Evolutionary conservation across 192 early-diverging fungal species (phyloP), one percentile per base, ranked within the genome.

Genomic region (Coemansia erecta): DNA sequence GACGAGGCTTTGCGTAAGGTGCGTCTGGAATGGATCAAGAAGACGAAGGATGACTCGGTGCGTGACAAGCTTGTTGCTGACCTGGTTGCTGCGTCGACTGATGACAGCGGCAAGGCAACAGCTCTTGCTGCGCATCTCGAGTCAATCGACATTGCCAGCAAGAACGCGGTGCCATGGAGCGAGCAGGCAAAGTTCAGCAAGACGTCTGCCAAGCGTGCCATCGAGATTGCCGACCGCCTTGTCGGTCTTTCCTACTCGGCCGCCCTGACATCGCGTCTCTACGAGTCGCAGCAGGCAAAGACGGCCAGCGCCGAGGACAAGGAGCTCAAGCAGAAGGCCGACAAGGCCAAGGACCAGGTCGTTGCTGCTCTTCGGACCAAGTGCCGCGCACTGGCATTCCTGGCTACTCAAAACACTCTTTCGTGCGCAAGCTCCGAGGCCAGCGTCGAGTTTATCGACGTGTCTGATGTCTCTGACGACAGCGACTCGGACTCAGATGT

Each of bases 1-100:
- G 72, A 81, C 39, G 93, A 94, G 56, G 85, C 85, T 13, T 68
- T 94, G 33, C 81, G 92, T 19, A 90, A 93, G 67, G 63, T 91
- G 21, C 86, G 92, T 63, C 83, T 98, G 31, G 70, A 85, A 3
- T 85, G 85, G 76, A 58, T 97, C 46, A 92, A 90, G 73, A 96
- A 95, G 81, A 62, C 88, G 28, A 84, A 76, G 68, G 85, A 84
- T 23, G 84, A 81, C 15, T 61, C 18, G 4, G 82, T 82, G 14
- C 85, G 89, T 33, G 68, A 74, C 1, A 68, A 85, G 47, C 64
- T 98, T 8, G 87, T 94, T 51, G 50, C 64, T 13, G 82, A 85
- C 18, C 83, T 89, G 60, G 67, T 82, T 8, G 57, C 75, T 9
- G 77, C 84, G 5, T 74, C 80, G 47, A 62, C 88, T 22, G 87